Base-by-base conservation (phyloP, 2,329 filamentous ascomycete genomes). In the Pochonia chlamydosporia region DNA sequence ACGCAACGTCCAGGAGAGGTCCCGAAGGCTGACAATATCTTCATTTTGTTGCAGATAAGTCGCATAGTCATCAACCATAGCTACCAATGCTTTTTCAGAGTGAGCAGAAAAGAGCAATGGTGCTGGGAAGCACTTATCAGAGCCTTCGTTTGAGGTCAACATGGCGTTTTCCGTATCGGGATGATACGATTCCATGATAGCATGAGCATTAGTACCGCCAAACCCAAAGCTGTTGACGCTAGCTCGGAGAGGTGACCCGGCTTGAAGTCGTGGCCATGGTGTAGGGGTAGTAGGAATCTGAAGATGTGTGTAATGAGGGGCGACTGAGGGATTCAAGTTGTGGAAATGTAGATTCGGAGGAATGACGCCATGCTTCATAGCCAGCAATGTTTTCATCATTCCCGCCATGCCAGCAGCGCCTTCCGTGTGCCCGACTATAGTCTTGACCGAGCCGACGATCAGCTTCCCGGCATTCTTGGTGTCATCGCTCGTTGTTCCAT, bases 191-290 rank as follows among this genome's bases (percentile, higher is more conserved):
- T 52, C 48, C 8, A 76, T 44, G 16, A 75, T 66, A 5, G 66
- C 59, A 47, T 76, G 73, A 1, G 65, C 67, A 41, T 75, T 75
- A 1, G 71, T 72, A 26, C 74, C 73, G 5, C 74, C 74, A 52
- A 70, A 76, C 3, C 74, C 74, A 51, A 76, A 77, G 35, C 65
- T 69, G 56, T 75, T 75, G 43, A 76, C 63, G 47, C 68, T 69
- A 14, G 63, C 70, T 9, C 73, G 66, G 2, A 70, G 64, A 14
- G 21, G 25, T 5, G 6, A 9, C 5, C 24, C n/a, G 11, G 14
- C 20, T 30, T 13, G 23, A 25, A 44, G 20, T 11, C 14, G 43
- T 4, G 59, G 60, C 59, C 58, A 62, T 11, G 57, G 48, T 11
- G 31, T 47, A 7, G 52, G 8, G 10, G 52, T 45, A 1, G 50